Conservation (phyloP, 2,329 filamentous ascomycete species). For the Drechslerella coelobrocha region DNA sequence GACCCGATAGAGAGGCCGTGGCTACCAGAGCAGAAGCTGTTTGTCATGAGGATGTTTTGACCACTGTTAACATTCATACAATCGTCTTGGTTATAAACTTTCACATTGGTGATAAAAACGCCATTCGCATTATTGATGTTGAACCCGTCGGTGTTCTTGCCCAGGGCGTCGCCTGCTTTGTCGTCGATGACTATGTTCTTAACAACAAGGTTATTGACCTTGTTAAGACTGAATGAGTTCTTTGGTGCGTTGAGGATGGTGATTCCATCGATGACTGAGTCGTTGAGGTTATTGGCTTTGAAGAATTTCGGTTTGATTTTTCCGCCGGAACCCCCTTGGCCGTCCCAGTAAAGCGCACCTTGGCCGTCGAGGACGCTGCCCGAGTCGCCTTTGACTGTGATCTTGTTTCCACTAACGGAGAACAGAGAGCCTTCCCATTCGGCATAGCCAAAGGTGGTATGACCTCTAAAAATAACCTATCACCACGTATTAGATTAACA, state of each 20-base stretch:
- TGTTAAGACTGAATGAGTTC: conserved; percentile 63
- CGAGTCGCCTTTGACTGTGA: conserved; percentile 64
- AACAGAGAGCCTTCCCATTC: conserved; percentile 71
- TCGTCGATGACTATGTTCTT: conserved; percentile 66
- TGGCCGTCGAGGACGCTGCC: conserved; percentile 66
- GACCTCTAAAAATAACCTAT: conserved; percentile 68
- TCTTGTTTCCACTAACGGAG: conserved; percentile 65
- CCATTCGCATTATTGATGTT: conserved; percentile 62
- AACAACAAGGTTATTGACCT: conserved; percentile 61
- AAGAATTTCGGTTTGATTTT: conserved; percentile 68
- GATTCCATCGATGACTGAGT: conserved; percentile 63
- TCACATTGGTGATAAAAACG: conserved; percentile 63
- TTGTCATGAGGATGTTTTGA: conserved; percentile 59
- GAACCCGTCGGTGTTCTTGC: conserved; percentile 65
- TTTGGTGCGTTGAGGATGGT: conserved; percentile 66
- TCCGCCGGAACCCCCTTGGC: conserved; percentile 67
- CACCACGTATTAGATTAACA: neutral
- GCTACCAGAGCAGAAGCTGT: conserved; percentile 63
- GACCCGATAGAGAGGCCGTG: conserved; percentile 68
- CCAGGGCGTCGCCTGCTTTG: conserved; percentile 62
- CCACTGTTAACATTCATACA: conserved; percentile 65
- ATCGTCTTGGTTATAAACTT: conserved; percentile 67
- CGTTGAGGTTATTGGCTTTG: conserved; percentile 62
- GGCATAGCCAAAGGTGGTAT: conserved; percentile 71
- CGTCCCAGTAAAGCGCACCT: conserved; percentile 68